phyloP scores from a whole-genome alignment of 345 rosid species.

The Erodium maritimum region DNA sequence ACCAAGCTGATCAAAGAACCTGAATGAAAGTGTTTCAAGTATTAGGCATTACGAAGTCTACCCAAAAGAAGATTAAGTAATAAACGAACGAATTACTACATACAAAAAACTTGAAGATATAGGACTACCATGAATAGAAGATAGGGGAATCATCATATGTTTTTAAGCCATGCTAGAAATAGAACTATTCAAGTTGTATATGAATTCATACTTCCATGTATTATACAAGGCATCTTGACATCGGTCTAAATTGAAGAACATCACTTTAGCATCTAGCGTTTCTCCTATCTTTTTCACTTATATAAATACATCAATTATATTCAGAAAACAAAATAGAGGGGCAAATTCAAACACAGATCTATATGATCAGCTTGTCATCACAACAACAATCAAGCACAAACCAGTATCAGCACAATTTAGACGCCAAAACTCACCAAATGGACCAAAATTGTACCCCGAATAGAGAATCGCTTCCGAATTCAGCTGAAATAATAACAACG shows the following conservation, averaged over 20 bases:
- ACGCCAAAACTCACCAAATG: conserved; percentile 6
- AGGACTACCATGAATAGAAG: background rate
- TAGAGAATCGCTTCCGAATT: conserved; percentile 12
- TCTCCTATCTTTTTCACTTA: too few species aligned
- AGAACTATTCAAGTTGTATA: too few species aligned
- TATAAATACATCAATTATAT: too few species aligned
- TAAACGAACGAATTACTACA: background rate
- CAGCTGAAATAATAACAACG: conserved; percentile 5
- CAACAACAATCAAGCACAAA: conserved; percentile 13
- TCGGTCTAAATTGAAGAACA: too few species aligned
- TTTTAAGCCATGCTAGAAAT: background rate
- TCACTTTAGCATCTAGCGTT: too few species aligned
- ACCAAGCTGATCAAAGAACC: background rate
- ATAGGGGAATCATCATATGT: background rate
- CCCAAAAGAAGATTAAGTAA: background rate
- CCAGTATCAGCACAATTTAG: conserved; percentile 5
- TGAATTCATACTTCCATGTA: too few species aligned
- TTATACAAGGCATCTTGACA: too few species aligned
- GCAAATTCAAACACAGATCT: conserved; percentile 26
- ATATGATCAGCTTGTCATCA: conserved; percentile 9
- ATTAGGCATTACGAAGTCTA: background rate
- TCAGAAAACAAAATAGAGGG: background rate
- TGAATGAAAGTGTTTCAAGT: background rate
- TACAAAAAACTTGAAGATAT: background rate
- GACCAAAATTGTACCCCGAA: conserved; percentile 5